Evolutionary conservation across 179 eudicot genomes (phyloP), one percentile per base, ranked within the genome.

Genomic region (Vitellaria paradoxa): DNA sequence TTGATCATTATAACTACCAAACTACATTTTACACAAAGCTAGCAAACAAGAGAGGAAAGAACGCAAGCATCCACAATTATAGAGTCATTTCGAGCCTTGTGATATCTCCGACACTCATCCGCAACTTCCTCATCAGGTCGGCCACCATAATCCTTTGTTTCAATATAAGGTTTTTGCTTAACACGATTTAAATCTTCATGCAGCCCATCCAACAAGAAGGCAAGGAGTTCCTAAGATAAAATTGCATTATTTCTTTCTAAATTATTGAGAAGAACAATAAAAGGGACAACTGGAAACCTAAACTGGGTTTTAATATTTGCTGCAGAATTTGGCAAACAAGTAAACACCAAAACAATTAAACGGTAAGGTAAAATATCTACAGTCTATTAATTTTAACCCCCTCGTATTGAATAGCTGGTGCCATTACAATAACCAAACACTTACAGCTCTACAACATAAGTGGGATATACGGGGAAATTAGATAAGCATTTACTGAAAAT

Each of bases 161-260:
- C 99, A 78, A 96, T 81, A 72, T 96, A 96, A 30, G 98, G 99
- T 77, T 96, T 96, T 72, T 89, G 91, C 84, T 89, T 94, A 14
- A 96, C 98, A 82, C 97, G 99, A 79, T 96, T 96, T 81, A 96
- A 83, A 78, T 96, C 99, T 89, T 96, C 99, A 88, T 94, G 99
- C 88, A 96, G 81, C 57, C 98, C 99, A 82, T 96, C 99, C 89
- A 96, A 84, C 84, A 96, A 86, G 81, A 96, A 96, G 75, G 99
- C 99, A 84, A 96, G 98, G 82, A 96, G 92, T 87, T 96, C 98
- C 99, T 96, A 82, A 68, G 78, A 60, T 81, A 71, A 68, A 74
- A 55, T 49, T 62, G 37, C 73, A 78, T 76, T 71, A 60, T 47
- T 49, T 61, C 73, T 37, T 42, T 50, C 53, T 46, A 64, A 42